Evolutionary conservation across 2,329 filamentous ascomycete genomes (phyloP).

Genomic region (Chaetomium globosum): DNA sequence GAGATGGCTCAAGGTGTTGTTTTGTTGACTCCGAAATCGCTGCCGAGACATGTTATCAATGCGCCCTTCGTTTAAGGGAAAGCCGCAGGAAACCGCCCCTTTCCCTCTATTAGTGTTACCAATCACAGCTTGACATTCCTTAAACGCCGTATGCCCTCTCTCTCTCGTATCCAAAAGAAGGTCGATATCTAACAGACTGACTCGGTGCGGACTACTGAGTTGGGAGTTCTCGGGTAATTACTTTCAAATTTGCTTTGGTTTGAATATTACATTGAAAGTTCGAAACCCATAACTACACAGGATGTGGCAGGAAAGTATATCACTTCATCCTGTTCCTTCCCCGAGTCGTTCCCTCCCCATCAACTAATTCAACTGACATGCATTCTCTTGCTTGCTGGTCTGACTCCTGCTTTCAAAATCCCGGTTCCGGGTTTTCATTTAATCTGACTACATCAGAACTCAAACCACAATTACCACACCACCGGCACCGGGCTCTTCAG

Average conservation of each 20-base stretch:
- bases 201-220: too few species aligned
- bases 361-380: too few species aligned
- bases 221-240: too few species aligned
- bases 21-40: neutral
- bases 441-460: too few species aligned
- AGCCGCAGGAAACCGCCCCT: neutral
- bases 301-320: neutral
- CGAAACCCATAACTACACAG: conserved; percentile 1
- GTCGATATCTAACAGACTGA: too few species aligned
- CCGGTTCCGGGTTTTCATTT: too few species aligned
- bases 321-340: too few species aligned
- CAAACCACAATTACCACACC: conserved; percentile 32
- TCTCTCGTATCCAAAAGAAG: neutral
- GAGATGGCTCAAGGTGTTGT: neutral
- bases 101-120: too few species aligned
- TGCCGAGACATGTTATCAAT: conserved; percentile 8
- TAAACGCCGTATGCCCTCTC: neutral
- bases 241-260: neutral
- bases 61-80: conserved; percentile 7
- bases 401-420: too few species aligned
- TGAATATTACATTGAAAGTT: neutral
- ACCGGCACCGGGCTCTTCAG: conserved; percentile 34
- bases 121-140: too few species aligned
- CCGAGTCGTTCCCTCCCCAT: too few species aligned
- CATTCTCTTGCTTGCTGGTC: too few species aligned